These are phyloP conservation scores for Microthyrium microscopicum DNA, from an alignment of 2,329 filamentous ascomycete genomes.

Conservation along the genomic window DNA sequence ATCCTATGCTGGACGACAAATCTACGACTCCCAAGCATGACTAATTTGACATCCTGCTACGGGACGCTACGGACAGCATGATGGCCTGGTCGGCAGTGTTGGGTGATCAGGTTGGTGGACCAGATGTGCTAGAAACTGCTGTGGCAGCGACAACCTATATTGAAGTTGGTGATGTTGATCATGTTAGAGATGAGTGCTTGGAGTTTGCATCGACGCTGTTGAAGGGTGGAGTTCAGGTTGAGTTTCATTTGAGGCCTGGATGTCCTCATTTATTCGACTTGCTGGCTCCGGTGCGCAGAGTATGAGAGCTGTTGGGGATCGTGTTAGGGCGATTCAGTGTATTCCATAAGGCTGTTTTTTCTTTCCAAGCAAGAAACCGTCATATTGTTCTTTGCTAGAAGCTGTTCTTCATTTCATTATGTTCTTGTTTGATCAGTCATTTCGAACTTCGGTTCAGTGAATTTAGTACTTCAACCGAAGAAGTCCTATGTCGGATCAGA, in stretches of 20 bases:
- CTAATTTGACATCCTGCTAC: conserved; percentile 19
- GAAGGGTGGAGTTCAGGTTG: conserved; percentile 1
- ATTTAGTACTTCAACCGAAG: too few species aligned
- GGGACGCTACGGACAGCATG: conserved; percentile 22
- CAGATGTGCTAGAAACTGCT: conserved; percentile 16
- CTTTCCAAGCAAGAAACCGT: neutral
- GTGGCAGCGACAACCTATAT: conserved; percentile 29
- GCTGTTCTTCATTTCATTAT: conserved; percentile 1
- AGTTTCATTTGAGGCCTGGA: conserved; percentile 6
- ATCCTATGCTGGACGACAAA: conserved; percentile 32
- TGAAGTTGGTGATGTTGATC: conserved; percentile 26
- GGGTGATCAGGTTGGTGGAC: conserved; percentile 18
- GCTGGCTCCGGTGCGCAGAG: neutral
- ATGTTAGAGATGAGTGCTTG: conserved; percentile 27
- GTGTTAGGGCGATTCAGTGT: conserved; percentile 2
- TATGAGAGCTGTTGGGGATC: conserved; percentile 4
- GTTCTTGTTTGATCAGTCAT: too few species aligned
- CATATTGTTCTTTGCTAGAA: neutral
- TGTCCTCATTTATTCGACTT: conserved; percentile 4
- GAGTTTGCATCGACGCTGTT: conserved; percentile 18
- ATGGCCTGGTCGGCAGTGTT: conserved; percentile 27
- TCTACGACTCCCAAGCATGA: conserved; percentile 18
- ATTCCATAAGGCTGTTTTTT: neutral
- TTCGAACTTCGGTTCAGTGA: too few species aligned
- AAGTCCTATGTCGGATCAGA: too few species aligned